Evolutionary conservation across 768 basidiomycete genomes (phyloP).

Genomic region (Russula foetens): DNA sequence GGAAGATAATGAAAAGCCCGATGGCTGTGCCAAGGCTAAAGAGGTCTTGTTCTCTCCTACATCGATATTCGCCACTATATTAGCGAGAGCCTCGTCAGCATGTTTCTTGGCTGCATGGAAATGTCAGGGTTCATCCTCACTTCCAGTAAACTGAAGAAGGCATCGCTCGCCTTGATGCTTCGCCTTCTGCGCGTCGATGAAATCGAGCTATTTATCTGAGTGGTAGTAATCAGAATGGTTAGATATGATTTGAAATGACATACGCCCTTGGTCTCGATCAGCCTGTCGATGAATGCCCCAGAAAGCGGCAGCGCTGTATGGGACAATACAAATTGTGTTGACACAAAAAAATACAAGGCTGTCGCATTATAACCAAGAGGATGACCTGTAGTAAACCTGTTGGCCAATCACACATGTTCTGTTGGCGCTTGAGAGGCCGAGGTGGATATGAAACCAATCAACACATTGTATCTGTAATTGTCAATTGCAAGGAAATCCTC

Average conservation of each 20-base stretch:
- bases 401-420: background rate
- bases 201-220: constrained; percentile 32
- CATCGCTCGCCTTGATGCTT: constrained; percentile 30
- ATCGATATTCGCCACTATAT: too few relatives aligned
- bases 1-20: constrained; percentile 40
- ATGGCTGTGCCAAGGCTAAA: constrained; percentile 49
- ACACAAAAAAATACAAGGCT: too few relatives aligned
- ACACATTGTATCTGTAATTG: too few relatives aligned
- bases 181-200: constrained; percentile 35
- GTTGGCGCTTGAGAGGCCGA: background rate
- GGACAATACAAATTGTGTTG: too few relatives aligned
- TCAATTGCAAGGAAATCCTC: too few relatives aligned
- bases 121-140: too few relatives aligned
- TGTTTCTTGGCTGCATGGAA: too few relatives aligned
- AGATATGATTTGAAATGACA: constrained; percentile 4
- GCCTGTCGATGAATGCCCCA: constrained; percentile 45
- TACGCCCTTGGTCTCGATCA: constrained; percentile 53
- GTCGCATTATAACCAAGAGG: background rate
- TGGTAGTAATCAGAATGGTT: background rate
- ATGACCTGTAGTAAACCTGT: background rate
- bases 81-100: too few relatives aligned
- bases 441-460: background rate
- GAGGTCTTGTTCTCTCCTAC: constrained; percentile 45
- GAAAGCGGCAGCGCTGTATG: constrained; percentile 44
- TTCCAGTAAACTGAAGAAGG: background rate